A percentile compares a stretch with the other conserved stretches of the same genome.
Evolutionary conservation across 2,329 filamentous ascomycete genomes (phyloP).

Genomic region (Calonectria montana): DNA sequence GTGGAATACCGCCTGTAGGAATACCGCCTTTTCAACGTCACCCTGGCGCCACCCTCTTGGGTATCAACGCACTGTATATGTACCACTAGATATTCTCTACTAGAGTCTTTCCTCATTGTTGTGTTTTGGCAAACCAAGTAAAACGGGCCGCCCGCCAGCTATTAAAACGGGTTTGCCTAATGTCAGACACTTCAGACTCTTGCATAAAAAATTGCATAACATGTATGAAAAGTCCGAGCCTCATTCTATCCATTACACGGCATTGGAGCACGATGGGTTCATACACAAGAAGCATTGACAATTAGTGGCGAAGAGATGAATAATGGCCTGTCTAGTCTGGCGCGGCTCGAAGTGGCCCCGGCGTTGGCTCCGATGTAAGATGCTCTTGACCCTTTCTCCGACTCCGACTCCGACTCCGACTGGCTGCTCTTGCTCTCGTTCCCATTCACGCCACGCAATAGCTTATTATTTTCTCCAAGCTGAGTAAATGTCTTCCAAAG

Average conservation of each 20-base stretch:
- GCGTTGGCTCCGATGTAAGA: neutral
- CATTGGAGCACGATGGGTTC: no score
- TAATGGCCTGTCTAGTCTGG: no score
- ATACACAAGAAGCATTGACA: no score
- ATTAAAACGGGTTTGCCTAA: neutral
- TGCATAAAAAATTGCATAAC: neutral
- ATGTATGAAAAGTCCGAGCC: no score
- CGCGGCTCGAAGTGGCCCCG: neutral
- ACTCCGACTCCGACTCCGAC: neutral
- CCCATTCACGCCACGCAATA: neutral
- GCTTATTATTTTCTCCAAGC: neutral
- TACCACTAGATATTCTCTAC: neutral
- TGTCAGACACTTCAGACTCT: neutral
- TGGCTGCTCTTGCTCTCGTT: neutral
- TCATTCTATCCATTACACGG: neutral
- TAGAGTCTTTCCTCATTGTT: neutral
- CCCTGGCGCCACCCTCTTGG: no score
- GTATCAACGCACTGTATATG: neutral
- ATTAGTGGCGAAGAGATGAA: neutral
- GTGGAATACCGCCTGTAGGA: neutral
- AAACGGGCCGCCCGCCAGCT: neutral
- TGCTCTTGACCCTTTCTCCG: neutral
- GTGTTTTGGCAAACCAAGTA: neutral
- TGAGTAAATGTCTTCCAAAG: neutral
- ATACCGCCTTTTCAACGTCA: neutral